Evolutionary conservation across 2,329 filamentous ascomycete species (phyloP), one percentile per base, ranked within the genome.

Genomic region (Neophaeococcomyces aloes): DNA sequence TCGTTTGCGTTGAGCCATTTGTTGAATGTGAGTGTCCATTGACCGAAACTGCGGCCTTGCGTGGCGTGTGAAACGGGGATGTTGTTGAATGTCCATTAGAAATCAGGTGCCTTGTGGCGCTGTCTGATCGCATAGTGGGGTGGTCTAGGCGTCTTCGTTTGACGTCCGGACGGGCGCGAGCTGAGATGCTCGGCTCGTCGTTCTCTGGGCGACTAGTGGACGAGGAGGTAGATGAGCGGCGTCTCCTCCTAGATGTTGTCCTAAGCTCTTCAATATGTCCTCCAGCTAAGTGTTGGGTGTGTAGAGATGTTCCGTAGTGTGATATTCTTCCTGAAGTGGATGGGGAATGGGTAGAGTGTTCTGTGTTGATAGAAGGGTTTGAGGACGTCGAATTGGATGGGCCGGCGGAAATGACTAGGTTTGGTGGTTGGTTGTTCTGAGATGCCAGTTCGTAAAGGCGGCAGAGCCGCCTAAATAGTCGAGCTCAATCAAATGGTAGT

Each of bases 391-490:
- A 71, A 61, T 67, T 71, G 67, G 72, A 64, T 72, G 76, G 74
- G 71, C 73, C 65, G 78, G 79, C 80, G 76, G 81, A 67, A 70
- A 72, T 70, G 76, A 72, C 69, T 73, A 73, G 75, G 73, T 66
- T 63, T 62, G 67, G 64, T 61, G 66, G 68, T 65, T 74, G 68
- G 62, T 60, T 17, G 5, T 34, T 69, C 70, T 78, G 74, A 76
- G 82, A 74, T 74, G 81, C 81, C 81, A 85, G 81, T 74, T 78
- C 80, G 78, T 78, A 67, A 64, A 65, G 66, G 68, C 67, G 69
- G 72, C 66, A 66, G 49, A 60, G 65, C 64, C 69, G 56, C 58
- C 52, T 21, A 32, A 45, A 40, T 51, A 48, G 48, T 47, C 35
- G 14, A 39, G 19, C 29, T 39, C 25, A 42, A 42, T 34, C 29